phyloP scores from a whole-genome alignment of 2,329 filamentous ascomycete genomes.

The Coniochaeta pulveracea region DNA sequence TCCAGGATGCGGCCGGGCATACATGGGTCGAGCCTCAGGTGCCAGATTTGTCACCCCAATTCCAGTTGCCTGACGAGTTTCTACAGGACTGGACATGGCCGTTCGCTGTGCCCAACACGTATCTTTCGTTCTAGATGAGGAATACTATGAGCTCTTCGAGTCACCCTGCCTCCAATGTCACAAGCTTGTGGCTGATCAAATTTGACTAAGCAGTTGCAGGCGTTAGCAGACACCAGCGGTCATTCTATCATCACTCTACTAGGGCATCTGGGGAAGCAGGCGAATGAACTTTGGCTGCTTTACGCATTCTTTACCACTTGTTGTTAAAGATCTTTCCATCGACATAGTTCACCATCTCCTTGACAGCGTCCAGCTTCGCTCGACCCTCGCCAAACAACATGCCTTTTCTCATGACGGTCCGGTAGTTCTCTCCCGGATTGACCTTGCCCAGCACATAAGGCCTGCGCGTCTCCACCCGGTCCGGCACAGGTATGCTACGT shows the following conservation, averaged over 20 bases:
- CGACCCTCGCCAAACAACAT: slow-evolving; percentile 35
- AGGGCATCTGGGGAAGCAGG: too few relatives aligned
- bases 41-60: slow-evolving; percentile 8
- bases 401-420: slow-evolving; percentile 38
- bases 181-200: too few relatives aligned
- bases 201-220: too few relatives aligned
- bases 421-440: slow-evolving; percentile 40
- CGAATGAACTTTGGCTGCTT: too few relatives aligned
- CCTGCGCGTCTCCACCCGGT: slow-evolving; percentile 36
- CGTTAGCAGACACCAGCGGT: too few relatives aligned
- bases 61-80: slow-evolving; percentile 10
- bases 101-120: slow-evolving; percentile 7
- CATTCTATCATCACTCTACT: too few relatives aligned
- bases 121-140: slow-evolving; percentile 9
- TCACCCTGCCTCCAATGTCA: too few relatives aligned
- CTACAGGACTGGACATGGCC: slow-evolving; percentile 9
- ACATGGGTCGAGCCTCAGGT: slow-evolving; percentile 4
- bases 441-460: slow-evolving; percentile 44
- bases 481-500: slow-evolving; percentile 40
- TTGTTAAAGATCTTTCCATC: slow-evolving; percentile 35
- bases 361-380: slow-evolving; percentile 32
- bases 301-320: slow-evolving; percentile 16
- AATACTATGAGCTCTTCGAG: too few relatives aligned
- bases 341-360: slow-evolving; percentile 37
- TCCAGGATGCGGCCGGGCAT: not conserved